These are phyloP conservation scores for Xylariaceae sp. DNA, from an alignment of 2,329 filamentous ascomycete species.

Conservation along the genomic window DNA sequence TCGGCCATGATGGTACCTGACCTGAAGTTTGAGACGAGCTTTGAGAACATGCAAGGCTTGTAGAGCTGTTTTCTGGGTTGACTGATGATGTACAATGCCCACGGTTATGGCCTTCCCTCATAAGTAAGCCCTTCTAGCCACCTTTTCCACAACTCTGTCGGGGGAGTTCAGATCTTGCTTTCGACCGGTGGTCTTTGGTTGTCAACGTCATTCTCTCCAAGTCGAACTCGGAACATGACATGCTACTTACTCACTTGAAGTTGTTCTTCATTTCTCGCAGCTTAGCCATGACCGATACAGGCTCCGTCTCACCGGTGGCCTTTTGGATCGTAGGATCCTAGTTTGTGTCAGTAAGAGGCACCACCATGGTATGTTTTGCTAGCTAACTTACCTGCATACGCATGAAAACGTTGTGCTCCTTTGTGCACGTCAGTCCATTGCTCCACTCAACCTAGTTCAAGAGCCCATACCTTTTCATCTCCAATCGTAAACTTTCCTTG, in stretches of 20 bases:
- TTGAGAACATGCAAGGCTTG: no score
- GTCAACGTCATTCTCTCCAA: neutral
- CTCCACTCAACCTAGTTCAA: neutral
- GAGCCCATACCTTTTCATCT: conserved; percentile 75
- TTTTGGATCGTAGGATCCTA: conserved; percentile 81
- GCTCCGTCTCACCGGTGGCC: conserved; percentile 74
- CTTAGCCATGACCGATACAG: conserved; percentile 78
- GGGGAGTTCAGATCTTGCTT: conserved; percentile 10
- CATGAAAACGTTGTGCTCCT: conserved; percentile 98
- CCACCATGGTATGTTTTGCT: neutral
- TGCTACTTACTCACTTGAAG: conserved; percentile 51
- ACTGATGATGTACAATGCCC: no score
- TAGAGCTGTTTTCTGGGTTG: no score
- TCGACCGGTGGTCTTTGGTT: conserved; percentile 6
- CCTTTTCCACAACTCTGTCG: no score
- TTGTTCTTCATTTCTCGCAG: conserved; percentile 89
- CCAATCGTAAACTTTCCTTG: conserved; percentile 96
- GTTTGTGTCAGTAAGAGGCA: no score
- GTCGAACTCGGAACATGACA: neutral
- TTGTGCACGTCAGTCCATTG: neutral
- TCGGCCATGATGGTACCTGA: no score
- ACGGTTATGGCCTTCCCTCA: no score
- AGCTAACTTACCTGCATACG: conserved; percentile 61
- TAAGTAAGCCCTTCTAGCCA: no score
- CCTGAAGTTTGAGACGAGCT: no score